phyloP scores from a whole-genome alignment of 1,139 yeast species.

The Pichia sp. region DNA sequence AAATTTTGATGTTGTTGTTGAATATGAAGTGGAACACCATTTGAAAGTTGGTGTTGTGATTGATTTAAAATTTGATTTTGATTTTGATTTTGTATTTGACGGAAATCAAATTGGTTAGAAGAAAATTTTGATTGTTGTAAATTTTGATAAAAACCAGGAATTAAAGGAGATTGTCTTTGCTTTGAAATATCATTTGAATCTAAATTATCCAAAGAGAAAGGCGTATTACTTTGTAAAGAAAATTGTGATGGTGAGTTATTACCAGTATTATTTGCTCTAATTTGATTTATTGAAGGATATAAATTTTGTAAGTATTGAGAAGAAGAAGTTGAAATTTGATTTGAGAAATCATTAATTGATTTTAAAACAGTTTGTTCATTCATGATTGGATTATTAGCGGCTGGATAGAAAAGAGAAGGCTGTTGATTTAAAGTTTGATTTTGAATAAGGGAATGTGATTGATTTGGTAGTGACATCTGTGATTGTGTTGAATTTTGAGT shows the following conservation, averaged over 20 bases:
- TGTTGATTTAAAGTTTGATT: slow-evolving; percentile 6
- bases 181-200: slow-evolving; percentile 8
- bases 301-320: slow-evolving; percentile 1
- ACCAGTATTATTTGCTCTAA: slow-evolving; percentile 4
- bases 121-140: slow-evolving; percentile 4
- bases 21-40: background rate
- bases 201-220: slow-evolving; percentile 2
- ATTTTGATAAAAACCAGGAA: slow-evolving; percentile 8
- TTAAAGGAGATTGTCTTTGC: slow-evolving; percentile 12
- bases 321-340: background rate
- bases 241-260: slow-evolving; percentile 11
- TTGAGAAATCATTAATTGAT: slow-evolving; percentile 10
- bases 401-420: slow-evolving; percentile 10
- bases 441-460: background rate
- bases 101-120: slow-evolving; percentile 6
- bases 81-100: background rate
- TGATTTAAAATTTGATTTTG: background rate
- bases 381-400: slow-evolving; percentile 5
- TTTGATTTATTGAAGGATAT: slow-evolving; percentile 10
- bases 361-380: slow-evolving; percentile 6
- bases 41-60: background rate
- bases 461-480: too few species aligned
- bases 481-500: too few species aligned
- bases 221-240: slow-evolving; percentile 1
- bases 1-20: slow-evolving; percentile 3